Evolutionary conservation across 345 rosid genomes (phyloP).

Genomic region (Populus tremula): DNA sequence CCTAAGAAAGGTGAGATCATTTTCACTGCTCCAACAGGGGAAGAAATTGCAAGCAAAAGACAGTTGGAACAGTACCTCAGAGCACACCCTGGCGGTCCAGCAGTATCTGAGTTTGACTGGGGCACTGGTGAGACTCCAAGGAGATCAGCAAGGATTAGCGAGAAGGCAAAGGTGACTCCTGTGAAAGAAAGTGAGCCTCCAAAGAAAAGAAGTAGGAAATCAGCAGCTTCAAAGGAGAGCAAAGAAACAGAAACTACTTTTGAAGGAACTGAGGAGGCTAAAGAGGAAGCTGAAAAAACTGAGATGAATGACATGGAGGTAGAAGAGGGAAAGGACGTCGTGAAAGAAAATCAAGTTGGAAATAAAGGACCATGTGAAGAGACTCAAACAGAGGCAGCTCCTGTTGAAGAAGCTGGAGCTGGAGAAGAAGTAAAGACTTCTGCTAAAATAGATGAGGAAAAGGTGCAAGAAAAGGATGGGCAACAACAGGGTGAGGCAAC

Average conservation of each 20-base stretch:
- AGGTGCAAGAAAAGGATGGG: constrained; percentile 22
- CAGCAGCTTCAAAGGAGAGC: constrained; percentile 14
- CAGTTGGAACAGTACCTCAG: constrained; percentile 38
- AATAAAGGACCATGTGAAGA: constrained; percentile 9
- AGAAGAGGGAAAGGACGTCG: constrained; percentile 25
- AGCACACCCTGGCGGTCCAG: constrained; percentile 32
- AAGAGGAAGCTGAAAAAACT: constrained; percentile 42
- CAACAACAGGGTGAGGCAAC: constrained; percentile 24
- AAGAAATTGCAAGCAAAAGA: constrained; percentile 28
- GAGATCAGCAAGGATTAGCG: constrained; percentile 32
- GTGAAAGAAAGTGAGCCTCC: constrained; percentile 16
- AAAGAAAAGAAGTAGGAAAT: constrained; percentile 26
- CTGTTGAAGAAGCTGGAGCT: constrained; percentile 20
- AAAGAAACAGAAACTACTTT: constrained; percentile 14
- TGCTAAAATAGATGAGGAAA: constrained; percentile 17
- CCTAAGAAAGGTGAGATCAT: constrained; percentile 25
- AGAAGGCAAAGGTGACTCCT: constrained; percentile 24
- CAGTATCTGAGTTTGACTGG: constrained; percentile 32
- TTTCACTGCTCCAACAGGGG: constrained; percentile 34
- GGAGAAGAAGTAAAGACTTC: constrained; percentile 25
- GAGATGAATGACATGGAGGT: constrained; percentile 16
- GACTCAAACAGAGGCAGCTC: constrained; percentile 16
- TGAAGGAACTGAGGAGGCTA: constrained; percentile 23
- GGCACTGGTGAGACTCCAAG: constrained; percentile 37
- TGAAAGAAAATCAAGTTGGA: constrained; percentile 12